Percentiles rank a stretch among this genome's conserved stretches.
phyloP scores from a whole-genome alignment of 129 eudicot genomes.

The Ambrosia trifida region DNA sequence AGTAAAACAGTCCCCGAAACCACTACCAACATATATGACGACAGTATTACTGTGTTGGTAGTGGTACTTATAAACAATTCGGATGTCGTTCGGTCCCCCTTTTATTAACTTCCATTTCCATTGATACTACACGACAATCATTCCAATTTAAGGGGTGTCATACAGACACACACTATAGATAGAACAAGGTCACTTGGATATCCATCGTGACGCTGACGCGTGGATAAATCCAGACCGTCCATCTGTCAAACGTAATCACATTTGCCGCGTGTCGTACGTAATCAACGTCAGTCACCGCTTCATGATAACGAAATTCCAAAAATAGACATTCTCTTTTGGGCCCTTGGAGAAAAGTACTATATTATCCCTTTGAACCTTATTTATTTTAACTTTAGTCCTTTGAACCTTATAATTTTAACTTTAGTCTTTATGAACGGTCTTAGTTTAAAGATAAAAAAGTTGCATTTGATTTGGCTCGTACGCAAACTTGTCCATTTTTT shows the following conservation, averaged over 20 bases:
- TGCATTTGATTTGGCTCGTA: not conserved
- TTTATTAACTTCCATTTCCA: not conserved
- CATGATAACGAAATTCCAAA: conserved; percentile 9
- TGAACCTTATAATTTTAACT: not conserved
- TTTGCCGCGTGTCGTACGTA: conserved; percentile 36
- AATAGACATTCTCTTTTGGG: conserved; percentile 2
- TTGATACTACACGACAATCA: conserved; percentile 13
- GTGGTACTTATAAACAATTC: too few species aligned
- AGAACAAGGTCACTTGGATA: conserved; percentile 14
- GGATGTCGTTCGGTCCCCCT: too few species aligned
- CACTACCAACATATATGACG: too few species aligned
- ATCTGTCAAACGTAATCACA: conserved; percentile 13
- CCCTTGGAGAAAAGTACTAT: not conserved
- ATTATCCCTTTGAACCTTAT: not conserved
- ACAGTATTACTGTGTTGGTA: too few species aligned
- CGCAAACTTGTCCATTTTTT: not conserved
- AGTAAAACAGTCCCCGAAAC: too few species aligned
- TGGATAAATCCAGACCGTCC: conserved; percentile 11
- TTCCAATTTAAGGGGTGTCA: conserved; percentile 20
- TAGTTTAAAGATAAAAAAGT: not conserved
- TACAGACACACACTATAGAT: conserved; percentile 16
- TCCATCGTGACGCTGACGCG: conserved; percentile 24
- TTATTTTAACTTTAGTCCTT: not conserved
- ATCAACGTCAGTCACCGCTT: conserved; percentile 31
- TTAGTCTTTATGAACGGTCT: not conserved